Evolutionary conservation across 768 basidiomycete genomes (phyloP).

Genomic region (Naematelia encephala): DNA sequence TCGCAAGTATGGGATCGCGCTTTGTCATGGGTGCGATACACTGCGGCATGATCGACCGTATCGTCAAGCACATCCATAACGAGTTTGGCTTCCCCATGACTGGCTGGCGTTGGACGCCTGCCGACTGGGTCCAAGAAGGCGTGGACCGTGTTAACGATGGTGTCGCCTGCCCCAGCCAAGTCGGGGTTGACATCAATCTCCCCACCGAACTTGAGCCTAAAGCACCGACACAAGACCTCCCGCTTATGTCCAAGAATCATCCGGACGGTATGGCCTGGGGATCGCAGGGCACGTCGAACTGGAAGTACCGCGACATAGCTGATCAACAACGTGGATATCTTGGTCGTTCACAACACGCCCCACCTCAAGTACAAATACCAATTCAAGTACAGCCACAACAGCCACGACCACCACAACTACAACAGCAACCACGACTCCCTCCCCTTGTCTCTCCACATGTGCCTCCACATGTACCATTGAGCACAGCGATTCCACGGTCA

Average conservation of each 20-base stretch:
- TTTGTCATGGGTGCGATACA: slow-evolving; percentile 16
- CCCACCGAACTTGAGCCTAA: neutral
- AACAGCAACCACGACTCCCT: neutral
- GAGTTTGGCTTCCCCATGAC: neutral
- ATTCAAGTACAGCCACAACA: neutral
- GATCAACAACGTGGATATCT: slow-evolving; percentile 3
- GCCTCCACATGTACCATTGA: too few species aligned
- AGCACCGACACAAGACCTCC: neutral
- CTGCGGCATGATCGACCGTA: slow-evolving; percentile 8
- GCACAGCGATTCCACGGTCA: too few species aligned
- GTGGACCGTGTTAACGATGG: neutral
- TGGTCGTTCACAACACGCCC: too few species aligned
- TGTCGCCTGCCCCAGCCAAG: neutral
- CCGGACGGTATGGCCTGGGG: neutral
- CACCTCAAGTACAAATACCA: neutral
- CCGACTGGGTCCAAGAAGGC: neutral
- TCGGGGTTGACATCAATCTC: neutral
- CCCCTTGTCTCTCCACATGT: too few species aligned
- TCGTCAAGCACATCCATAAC: slow-evolving; percentile 4
- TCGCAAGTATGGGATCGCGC: slow-evolving; percentile 1
- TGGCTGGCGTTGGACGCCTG: neutral
- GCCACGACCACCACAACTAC: neutral
- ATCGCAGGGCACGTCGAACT: neutral
- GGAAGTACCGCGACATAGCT: neutral
- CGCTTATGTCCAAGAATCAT: neutral